These are phyloP conservation scores for Penicillium sp. DNA, from an alignment of 2,329 filamentous ascomycete genomes.

Conservation along the genomic window DNA sequence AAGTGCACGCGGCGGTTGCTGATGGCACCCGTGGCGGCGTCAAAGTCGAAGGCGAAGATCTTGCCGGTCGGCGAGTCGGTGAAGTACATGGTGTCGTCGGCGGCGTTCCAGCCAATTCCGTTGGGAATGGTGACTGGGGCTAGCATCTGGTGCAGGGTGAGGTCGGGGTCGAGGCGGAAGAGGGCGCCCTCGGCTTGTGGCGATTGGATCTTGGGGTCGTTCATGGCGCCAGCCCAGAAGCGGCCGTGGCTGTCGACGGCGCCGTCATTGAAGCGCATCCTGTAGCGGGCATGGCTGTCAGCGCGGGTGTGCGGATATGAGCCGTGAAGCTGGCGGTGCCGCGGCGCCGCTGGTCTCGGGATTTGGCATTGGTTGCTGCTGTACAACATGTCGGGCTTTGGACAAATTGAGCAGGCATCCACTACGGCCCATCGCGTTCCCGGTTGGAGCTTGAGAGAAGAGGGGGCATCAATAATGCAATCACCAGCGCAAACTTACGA, in stretches of 20 bases:
- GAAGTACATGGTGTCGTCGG: conserved; percentile 75
- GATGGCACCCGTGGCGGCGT: conserved; percentile 63
- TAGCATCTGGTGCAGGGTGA: conserved; percentile 62
- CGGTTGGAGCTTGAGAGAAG: not conserved
- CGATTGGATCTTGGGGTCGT: conserved; percentile 69
- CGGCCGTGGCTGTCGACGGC: conserved; percentile 76
- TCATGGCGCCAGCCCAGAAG: conserved; percentile 87
- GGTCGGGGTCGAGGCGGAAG: conserved; percentile 68
- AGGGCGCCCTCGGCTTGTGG: conserved; percentile 63
- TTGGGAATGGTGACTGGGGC: conserved; percentile 77
- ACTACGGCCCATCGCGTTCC: not conserved
- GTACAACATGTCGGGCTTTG: not conserved
- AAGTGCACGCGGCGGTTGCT: conserved; percentile 74
- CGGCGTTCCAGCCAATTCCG: conserved; percentile 76
- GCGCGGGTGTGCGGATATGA: not conserved
- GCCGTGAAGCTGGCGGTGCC: not conserved
- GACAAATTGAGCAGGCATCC: not conserved
- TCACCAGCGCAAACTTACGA: not conserved
- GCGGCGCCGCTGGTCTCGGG: not conserved
- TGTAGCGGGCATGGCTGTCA: conserved; percentile 27
- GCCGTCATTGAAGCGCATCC: conserved; percentile 74
- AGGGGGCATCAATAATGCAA: not conserved
- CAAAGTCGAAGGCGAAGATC: conserved; percentile 76
- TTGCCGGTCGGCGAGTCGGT: conserved; percentile 73
- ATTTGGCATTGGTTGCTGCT: not conserved